These are phyloP conservation scores for Diaporthe sp. DNA, from an alignment of 2,329 filamentous ascomycete genomes.

Conservation along the genomic window DNA sequence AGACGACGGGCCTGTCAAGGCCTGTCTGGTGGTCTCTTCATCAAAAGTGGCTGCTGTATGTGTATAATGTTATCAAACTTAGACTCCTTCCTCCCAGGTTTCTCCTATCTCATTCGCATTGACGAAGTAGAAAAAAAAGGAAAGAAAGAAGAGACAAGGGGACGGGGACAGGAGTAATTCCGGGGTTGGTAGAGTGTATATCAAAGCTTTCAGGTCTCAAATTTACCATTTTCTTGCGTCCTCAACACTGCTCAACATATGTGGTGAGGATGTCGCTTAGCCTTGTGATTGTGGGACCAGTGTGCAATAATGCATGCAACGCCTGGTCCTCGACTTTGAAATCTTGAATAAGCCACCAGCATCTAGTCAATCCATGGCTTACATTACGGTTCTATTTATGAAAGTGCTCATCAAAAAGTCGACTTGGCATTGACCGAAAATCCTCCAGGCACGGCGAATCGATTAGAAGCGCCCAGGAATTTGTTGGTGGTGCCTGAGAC, in stretches of 20 bases:
- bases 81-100: conserved; percentile 34
- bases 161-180: conserved; percentile 44
- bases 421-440: conserved; percentile 12
- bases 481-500: conserved; percentile 30
- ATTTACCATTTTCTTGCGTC: conserved; percentile 38
- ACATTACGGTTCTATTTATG: conserved; percentile 2
- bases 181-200: conserved; percentile 57
- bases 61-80: conserved; percentile 46
- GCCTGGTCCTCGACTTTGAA: neutral
- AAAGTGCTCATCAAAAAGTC: conserved; percentile 10
- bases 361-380: neutral
- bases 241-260: conserved; percentile 29
- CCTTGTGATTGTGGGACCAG: neutral
- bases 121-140: conserved; percentile 34
- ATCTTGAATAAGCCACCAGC: neutral
- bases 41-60: conserved; percentile 44
- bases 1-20: conserved; percentile 3
- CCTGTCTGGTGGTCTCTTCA: conserved; percentile 20
- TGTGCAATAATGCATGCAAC: conserved; percentile 7
- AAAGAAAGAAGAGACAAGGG: conserved; percentile 24
- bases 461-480: conserved; percentile 27
- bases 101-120: conserved; percentile 39
- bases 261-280: conserved; percentile 4
- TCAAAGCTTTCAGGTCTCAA: conserved; percentile 49
- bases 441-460: neutral